Evolutionary conservation across 2,329 filamentous ascomycete species (phyloP).

Genomic region (Aspergillus thermomutatus): DNA sequence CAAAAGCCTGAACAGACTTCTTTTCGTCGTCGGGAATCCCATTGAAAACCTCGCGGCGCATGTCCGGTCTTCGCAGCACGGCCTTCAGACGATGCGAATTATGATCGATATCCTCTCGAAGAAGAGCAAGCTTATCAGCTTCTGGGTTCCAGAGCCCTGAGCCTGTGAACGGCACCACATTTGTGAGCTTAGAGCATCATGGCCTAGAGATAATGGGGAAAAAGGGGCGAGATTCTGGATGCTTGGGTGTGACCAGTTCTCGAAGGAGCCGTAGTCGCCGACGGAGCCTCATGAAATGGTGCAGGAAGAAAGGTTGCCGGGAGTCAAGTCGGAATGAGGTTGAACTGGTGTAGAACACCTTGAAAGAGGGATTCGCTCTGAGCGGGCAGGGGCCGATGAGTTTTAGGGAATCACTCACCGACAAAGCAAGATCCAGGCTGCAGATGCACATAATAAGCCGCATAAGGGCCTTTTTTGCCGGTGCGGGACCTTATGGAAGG

Average conservation of each 20-base stretch:
- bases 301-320: background rate
- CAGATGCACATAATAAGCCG: conserved; percentile 82
- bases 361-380: background rate
- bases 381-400: background rate
- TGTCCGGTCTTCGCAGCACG: conserved; percentile 58
- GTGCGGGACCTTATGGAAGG: conserved; percentile 63
- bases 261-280: background rate
- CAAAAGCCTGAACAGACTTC: conserved; percentile 67
- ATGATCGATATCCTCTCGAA: conserved; percentile 73
- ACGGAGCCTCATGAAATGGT: background rate
- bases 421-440: conserved; percentile 70
- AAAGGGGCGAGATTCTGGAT: background rate
- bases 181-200: conserved; percentile 5
- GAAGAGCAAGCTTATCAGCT: conserved; percentile 58
- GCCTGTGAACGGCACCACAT: conserved; percentile 43
- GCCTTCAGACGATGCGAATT: conserved; percentile 67
- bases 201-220: background rate
- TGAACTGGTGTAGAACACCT: background rate
- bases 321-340: background rate
- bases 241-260: background rate
- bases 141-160: conserved; percentile 82
- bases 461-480: conserved; percentile 81
- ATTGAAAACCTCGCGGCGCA: conserved; percentile 65
- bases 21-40: conserved; percentile 53
- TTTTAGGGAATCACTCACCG: conserved; percentile 49